A percentile compares a stretch with the other conserved stretches of the same genome.
phyloP scores from a whole-genome alignment of 2,329 filamentous ascomycete genomes.

The Tympanopsis confertula region DNA sequence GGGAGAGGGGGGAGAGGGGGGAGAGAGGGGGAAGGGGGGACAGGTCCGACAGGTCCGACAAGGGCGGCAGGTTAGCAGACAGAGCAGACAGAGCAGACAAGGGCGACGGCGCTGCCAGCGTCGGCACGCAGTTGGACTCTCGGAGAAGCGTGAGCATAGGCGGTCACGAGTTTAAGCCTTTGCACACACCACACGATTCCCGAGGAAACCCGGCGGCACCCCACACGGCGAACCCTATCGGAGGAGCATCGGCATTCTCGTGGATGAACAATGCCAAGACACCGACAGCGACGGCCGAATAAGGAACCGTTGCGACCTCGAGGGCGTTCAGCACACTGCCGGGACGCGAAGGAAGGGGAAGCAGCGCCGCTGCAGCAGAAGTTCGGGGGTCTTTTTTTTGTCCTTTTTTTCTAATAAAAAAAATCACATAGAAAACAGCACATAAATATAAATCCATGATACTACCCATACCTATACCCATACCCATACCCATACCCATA shows the following conservation, averaged over 20 bases:
- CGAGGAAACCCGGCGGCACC: constrained; percentile 23
- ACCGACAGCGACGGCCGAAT: constrained; percentile 21
- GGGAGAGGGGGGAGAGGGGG: constrained; percentile 4
- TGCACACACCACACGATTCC: constrained; percentile 20
- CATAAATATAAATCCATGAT: no score
- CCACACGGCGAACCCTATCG: constrained; percentile 68
- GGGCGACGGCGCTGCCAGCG: constrained; percentile 2
- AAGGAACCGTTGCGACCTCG: constrained; percentile 5
- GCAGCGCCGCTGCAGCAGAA: no score
- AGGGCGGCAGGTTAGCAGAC: no score
- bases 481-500: no score
- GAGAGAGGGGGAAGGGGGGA: constrained; percentile 7
- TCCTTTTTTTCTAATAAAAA: no score
- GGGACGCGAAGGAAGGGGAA: no score
- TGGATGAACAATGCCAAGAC: constrained; percentile 64
- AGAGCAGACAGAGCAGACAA: background rate
- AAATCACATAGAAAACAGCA: no score
- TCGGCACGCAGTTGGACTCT: constrained; percentile 4
- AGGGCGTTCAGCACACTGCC: constrained; percentile 4
- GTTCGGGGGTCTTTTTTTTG: no score
- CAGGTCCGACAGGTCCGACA: no score
- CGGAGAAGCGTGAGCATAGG: constrained; percentile 16
- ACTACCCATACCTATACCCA: no score
- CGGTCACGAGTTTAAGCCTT: constrained; percentile 21
- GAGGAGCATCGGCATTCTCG: constrained; percentile 84